Evolutionary conservation across 192 early-diverging fungal genomes (phyloP), one percentile per base, ranked within the genome.

Genomic region (Rhizophagus sp.): DNA sequence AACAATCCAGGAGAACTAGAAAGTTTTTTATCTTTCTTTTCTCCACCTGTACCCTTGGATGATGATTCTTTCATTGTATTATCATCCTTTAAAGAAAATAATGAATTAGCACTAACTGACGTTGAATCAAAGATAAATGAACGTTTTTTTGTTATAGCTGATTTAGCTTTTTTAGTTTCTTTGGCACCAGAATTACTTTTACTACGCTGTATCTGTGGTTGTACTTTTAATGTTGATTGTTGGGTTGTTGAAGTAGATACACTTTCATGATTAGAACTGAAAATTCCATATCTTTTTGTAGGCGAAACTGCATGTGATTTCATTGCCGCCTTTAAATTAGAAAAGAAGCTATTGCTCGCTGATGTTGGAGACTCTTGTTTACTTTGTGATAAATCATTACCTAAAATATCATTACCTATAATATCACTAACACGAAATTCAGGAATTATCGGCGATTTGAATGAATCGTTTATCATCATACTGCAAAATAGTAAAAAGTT

Each of bases 91-190:
- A 6, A 25, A 10, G 62, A 63, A 22, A 24, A 22, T 25, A 24
- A 27, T 25, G 64, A 65, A 27, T 24, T 27, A 27, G 64, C 22
- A 27, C 25, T 27, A 11, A 11, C 11, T 65, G 64, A 65, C 24
- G 25, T 27, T 27, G 64, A 30, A 65, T 65, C 64, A 65, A 65
- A 65, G n/a, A 65, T 65, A 65, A 65, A 65, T 27, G 64, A 65
- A 27, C 64, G n/a, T 24, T 65, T 65, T 65, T 65, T 65, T 30
- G 64, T 65, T 25, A 65, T 30, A 13, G n/a, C 7, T 10, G 64
- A 9, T 65, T 65, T 65, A 27, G 2, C 27, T 30, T 65, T 65
- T 11, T 27, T 27, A 64, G 11, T 2, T 30, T 27, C 64, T 25
- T 24, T 64, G 4, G 2, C 64, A 33, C 25, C 27, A 30, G 25